A percentile compares a stretch with the other conserved stretches of the same genome.
These are phyloP conservation scores for Parascedosporium putredinis DNA, from an alignment of 2,329 filamentous ascomycete species.

Conservation along the genomic window DNA sequence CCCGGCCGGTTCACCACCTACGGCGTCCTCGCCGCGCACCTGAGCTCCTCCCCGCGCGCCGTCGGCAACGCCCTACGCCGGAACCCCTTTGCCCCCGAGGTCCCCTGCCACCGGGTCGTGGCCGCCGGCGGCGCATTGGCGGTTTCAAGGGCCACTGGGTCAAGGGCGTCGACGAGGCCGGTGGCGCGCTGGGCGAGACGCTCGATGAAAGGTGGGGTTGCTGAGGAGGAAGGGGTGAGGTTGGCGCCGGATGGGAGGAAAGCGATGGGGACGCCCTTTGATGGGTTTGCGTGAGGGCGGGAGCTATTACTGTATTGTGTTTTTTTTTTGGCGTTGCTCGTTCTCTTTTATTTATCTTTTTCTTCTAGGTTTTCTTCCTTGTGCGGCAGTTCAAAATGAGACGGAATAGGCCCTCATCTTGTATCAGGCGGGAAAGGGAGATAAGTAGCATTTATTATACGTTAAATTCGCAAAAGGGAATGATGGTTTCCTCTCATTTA, in stretches of 20 bases:
- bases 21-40: slow-evolving; percentile 55
- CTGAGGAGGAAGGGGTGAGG: slow-evolving; percentile 52
- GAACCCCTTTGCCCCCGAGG: slow-evolving; percentile 74
- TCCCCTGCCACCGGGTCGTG: slow-evolving; percentile 74
- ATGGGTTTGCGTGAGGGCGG: slow-evolving; percentile 24
- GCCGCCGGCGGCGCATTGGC: slow-evolving; percentile 59
- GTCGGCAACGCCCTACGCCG: slow-evolving; percentile 66
- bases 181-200: slow-evolving; percentile 39
- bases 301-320: background rate
- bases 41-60: slow-evolving; percentile 62
- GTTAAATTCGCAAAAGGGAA: too few relatives aligned
- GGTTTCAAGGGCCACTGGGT: slow-evolving; percentile 62
- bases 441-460: too few relatives aligned
- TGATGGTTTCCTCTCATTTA: too few relatives aligned
- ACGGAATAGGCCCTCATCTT: too few relatives aligned
- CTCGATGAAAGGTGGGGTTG: slow-evolving; percentile 53
- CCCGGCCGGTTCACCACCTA: slow-evolving; percentile 69
- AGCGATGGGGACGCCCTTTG: slow-evolving; percentile 48
- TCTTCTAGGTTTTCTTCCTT: background rate
- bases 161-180: slow-evolving; percentile 33
- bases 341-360: too few relatives aligned
- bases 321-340: background rate
- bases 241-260: slow-evolving; percentile 47
- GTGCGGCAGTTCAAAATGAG: too few relatives aligned
- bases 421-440: too few relatives aligned